Base-by-base conservation (phyloP, 106 monocot genomes). In the Allium fistulosum region DNA sequence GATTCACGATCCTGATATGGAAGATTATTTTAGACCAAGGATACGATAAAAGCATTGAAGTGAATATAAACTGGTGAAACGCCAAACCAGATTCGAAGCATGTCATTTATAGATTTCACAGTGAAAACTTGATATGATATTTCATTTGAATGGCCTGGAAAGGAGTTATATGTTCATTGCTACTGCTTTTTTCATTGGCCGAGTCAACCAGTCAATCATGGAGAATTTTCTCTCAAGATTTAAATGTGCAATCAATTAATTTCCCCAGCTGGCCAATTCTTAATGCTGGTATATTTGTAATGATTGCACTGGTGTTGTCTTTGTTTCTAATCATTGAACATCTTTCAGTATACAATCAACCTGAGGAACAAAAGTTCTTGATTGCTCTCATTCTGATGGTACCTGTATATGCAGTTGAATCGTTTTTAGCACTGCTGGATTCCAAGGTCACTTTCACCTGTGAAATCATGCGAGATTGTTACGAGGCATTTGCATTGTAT, bases 341-440 rank as follows among this genome's bases (percentile, higher is more conserved):
- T 59, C 92, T 97, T 74, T 72, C 74, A 69, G 76, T 83, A 51
- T 97, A 97, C 76, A 76, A 86, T 79, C 86, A 86, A 68, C 97
- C 97, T n/a, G 97, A 92, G 97, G 97, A 99, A 71, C 97, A 99
- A 52, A 99, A 99, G 64, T 99, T 99, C 68, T 72, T 99, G 78
- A 87, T 99, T 76, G 97, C 92, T 69, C 80, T 99, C 67, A 99
- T 99, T 73, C 69, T 99, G 58, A 99, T 99, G 92, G 97, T 99
- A 61, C 97, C 97, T 80, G 76, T 92, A 37, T 99, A 99, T 79
- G 84, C 87, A 58, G 79, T 99, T 58, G 92, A 99, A 79, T 99
- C 97, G 77, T 92, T 90, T 66, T 77, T 92, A 46, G 92, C 97
- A 51, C 52, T 99, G 46, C 58, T 80, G 73, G 58, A 99, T 75